Evolutionary conservation across 2,329 filamentous ascomycete genomes (phyloP).

Genomic region (Diplocarpon mali): DNA sequence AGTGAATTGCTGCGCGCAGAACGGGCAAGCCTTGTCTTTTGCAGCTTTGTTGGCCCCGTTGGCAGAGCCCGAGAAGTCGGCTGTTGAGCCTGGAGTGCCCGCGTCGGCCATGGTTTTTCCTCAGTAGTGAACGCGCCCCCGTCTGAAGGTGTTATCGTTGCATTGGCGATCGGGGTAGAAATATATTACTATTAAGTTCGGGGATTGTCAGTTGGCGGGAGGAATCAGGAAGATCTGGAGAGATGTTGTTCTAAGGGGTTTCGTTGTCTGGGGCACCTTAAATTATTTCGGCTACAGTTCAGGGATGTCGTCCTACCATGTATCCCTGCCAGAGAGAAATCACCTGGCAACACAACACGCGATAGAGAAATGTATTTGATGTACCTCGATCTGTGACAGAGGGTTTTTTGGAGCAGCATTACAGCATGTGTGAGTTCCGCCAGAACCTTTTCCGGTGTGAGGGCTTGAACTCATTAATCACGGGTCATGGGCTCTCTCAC

Average conservation of each 20-base stretch:
- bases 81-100: constrained; percentile 26
- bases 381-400: too few relatives aligned
- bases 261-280: constrained; percentile 1
- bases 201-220: background rate
- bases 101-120: constrained; percentile 24
- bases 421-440: too few relatives aligned
- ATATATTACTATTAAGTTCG: too few relatives aligned
- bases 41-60: constrained; percentile 23
- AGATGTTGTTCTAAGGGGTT: constrained; percentile 14
- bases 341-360: too few relatives aligned
- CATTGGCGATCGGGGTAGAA: constrained; percentile 12
- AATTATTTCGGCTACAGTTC: constrained; percentile 10
- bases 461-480: too few relatives aligned
- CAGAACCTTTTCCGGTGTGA: too few relatives aligned
- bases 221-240: background rate
- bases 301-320: constrained; percentile 5
- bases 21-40: constrained; percentile 84
- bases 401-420: too few relatives aligned
- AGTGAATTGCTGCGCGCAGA: constrained; percentile 81
- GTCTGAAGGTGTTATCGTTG: constrained; percentile 12
- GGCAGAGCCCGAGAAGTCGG: constrained; percentile 21
- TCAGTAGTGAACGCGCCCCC: constrained; percentile 5
- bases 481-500: too few relatives aligned
- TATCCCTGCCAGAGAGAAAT: constrained; percentile 7
- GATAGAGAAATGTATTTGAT: too few relatives aligned